Base-by-base conservation (phyloP, 495 filamentous ascomycete species). In the Annulohypoxylon stygium region DNA sequence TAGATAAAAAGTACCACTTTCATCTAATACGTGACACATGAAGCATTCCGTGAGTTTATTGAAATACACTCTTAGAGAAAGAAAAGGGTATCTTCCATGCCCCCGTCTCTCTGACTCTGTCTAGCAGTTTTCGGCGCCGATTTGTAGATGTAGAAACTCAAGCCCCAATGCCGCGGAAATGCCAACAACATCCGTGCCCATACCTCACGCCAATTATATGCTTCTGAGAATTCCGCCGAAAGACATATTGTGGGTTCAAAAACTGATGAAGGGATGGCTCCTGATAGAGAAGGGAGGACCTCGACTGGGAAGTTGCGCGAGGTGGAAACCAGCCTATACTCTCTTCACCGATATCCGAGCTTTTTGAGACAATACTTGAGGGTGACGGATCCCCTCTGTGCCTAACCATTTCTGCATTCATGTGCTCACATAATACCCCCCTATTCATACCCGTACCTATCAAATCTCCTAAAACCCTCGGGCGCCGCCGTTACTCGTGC, bases 21-120 rank as follows among this genome's bases (percentile, higher is more conserved):
- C 23, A 3, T 57, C 53, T 16, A 16, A 26, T 30, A 30, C 1
- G 5, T 30, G 30, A 12, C 0, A 30, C 8, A 26, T 20, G 34
- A 41, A 12, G 16, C 41, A 20, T 20, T 65, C 25, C 18, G 55
- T 57, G 39, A 62, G 8, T 26, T 43, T 14, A 0, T 43, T 1
- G 55, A 54, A 59, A 70, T 45, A 37, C 4, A 41, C 16, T 8
- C 26, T 57, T 3, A 11, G 36, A 36, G 50, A 64, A 64, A 61
- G 26, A n/a, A 69, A 69, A 34, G 65, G 70, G 70, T 73, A 73
- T 73, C 65, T 60, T 68, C 45, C 39, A 23, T 66, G 55, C 34
- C 51, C 39, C 54, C 51, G 10, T 58, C 20, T 67, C 64, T 14
- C 23, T 26, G 33, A 30, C 25, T 65, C 45, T 14, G 6, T 54